Conservation (phyloP, 1,139 yeast genomes). For the Candida smagusa region DNA sequence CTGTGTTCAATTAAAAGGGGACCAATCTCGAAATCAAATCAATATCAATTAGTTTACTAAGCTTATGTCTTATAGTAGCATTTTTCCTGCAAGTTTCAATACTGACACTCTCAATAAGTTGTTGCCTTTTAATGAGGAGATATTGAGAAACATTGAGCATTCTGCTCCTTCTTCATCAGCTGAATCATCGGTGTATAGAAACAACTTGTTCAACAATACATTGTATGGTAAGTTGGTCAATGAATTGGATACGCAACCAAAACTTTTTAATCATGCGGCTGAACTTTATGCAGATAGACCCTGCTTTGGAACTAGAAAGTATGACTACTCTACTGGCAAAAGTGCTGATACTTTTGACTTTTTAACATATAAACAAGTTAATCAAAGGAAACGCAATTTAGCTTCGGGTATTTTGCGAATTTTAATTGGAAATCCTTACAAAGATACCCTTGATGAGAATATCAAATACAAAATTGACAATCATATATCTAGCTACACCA, state of each 20-base stretch:
- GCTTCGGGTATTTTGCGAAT: constrained; percentile 34
- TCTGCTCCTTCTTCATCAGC: not conserved
- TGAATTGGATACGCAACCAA: constrained; percentile 29
- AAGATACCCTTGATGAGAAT: constrained; percentile 11
- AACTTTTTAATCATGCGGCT: constrained; percentile 23
- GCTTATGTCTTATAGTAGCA: constrained; percentile 5
- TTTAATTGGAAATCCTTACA: constrained; percentile 28
- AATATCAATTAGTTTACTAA: too few species aligned
- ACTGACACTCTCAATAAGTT: constrained; percentile 3
- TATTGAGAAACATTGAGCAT: constrained; percentile 4
- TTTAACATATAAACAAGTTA: constrained; percentile 21
- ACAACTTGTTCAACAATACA: constrained; percentile 2
- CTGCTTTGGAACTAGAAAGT: constrained; percentile 30
- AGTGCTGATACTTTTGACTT: constrained; percentile 18
- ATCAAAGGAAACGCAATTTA: constrained; percentile 20
- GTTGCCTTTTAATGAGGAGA: constrained; percentile 4
- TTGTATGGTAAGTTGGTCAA: constrained; percentile 10
- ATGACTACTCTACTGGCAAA: constrained; percentile 25
- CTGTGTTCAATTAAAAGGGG: too few species aligned
- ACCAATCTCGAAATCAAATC: too few species aligned
- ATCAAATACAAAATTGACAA: constrained; percentile 23
- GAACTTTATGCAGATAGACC: constrained; percentile 18
- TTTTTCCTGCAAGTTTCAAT: constrained; percentile 6
- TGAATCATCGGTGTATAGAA: constrained; percentile 7
- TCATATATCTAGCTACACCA: constrained; percentile 19